Conservation (phyloP, 169 alveolate species). For the Amoebophrya sp. region DNA sequence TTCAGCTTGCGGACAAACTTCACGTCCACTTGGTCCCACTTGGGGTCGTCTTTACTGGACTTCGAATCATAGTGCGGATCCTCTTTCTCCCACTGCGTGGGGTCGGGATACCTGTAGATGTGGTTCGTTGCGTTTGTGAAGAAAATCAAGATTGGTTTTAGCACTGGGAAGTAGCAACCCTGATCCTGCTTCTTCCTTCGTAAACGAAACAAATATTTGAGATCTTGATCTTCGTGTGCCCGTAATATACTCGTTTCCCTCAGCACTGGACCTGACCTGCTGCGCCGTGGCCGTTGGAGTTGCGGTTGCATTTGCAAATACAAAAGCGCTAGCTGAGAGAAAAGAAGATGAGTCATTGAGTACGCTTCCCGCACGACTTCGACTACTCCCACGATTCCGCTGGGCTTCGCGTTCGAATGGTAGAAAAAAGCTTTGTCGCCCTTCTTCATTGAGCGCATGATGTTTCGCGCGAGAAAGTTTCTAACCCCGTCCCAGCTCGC, state of each 20-base stretch:
- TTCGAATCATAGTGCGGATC: constrained; percentile 6
- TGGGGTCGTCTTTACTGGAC: not conserved
- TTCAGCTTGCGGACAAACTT: constrained; percentile 1
- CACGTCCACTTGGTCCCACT: constrained; percentile 6
- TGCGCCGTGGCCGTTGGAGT: no score
- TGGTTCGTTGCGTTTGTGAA: no score
- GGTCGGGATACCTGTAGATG: constrained; percentile 2
- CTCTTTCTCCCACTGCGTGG: not conserved
- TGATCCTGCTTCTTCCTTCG: no score
- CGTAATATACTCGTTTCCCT: no score
- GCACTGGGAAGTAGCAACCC: no score
- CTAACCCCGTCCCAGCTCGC: constrained; percentile 17
- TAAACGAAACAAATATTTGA: no score
- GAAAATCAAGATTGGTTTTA: no score
- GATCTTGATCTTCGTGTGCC: no score
- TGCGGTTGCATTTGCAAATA: no score
- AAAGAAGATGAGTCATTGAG: no score
- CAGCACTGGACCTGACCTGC: no score
- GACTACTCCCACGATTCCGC: constrained; percentile 1
- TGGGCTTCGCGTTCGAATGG: constrained; percentile 6
- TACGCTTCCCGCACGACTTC: constrained; percentile 13
- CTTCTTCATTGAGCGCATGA: not conserved
- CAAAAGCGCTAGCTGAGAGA: no score
- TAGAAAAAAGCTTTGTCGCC: constrained; percentile 11
- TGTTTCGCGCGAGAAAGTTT: not conserved